Conservation (phyloP, 805 yeast genomes). For the Yamadazyma akitaensis region DNA sequence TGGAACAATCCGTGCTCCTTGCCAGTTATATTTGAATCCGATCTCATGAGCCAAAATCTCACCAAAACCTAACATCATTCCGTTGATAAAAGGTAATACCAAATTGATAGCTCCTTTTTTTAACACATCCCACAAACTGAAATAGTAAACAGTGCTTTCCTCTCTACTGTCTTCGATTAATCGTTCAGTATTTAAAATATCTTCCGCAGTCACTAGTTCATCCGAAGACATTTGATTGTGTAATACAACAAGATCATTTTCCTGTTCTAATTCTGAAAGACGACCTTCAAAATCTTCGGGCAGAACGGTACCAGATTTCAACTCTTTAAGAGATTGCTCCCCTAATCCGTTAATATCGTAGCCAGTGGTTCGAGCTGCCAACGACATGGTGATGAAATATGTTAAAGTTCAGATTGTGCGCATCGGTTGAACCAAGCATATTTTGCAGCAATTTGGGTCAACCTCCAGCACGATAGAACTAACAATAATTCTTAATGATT, state of each 20-base stretch:
- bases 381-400: not conserved
- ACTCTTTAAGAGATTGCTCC: conserved; percentile 4
- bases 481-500: no score
- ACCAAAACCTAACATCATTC: conserved; percentile 94
- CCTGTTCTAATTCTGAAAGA: conserved; percentile 13
- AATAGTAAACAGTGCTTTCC: conserved; percentile 5
- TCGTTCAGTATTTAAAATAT: conserved; percentile 25
- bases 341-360: not conserved
- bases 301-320: not conserved
- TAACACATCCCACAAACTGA: conserved; percentile 37
- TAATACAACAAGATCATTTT: conserved; percentile 21
- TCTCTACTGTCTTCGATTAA: conserved; percentile 12
- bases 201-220: conserved; percentile 26
- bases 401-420: not conserved
- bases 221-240: conserved; percentile 29
- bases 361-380: not conserved
- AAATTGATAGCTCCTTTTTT: conserved; percentile 67
- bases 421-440: not conserved
- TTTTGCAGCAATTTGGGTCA: no score
- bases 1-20: conserved; percentile 60
- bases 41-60: conserved; percentile 92
- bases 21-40: conserved; percentile 76
- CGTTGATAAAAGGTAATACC: conserved; percentile 83
- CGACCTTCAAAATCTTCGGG: conserved; percentile 6
- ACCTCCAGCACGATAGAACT: no score